A percentile compares a stretch with the other conserved stretches of the same genome.
Conservation (phyloP, 1,284 basidiomycete species). For the Leccinum subatratum region DNA sequence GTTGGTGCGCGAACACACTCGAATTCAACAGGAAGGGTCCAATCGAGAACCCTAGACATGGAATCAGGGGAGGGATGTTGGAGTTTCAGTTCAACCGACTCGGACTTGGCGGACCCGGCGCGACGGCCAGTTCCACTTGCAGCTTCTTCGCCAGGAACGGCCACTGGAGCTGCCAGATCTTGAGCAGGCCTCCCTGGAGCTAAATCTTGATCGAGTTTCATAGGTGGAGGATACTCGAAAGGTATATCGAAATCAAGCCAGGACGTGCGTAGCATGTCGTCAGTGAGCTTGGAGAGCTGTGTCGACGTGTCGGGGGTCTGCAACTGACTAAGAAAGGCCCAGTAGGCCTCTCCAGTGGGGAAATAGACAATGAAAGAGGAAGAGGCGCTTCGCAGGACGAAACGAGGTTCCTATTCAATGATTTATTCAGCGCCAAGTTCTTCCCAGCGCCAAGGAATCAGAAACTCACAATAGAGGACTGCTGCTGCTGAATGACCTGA, state of each 20-base stretch:
- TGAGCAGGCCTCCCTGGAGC: not conserved
- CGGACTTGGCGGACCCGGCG: not conserved
- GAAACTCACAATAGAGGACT: not conserved
- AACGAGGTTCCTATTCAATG: not conserved
- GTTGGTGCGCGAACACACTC: not conserved
- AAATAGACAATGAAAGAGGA: not conserved
- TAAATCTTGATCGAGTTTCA: not conserved
- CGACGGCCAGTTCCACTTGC: not conserved
- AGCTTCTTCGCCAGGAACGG: not conserved
- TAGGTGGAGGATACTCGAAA: not conserved
- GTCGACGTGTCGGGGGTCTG: not conserved
- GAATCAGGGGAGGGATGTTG: not conserved
- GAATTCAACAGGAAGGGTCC: not conserved
- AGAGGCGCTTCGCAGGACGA: not conserved
- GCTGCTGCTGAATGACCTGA: not conserved
- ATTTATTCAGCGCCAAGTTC: not conserved
- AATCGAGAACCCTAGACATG: not conserved
- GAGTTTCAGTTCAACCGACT: not conserved
- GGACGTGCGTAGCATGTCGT: not conserved
- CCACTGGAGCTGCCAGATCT: not conserved
- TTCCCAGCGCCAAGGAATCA: not conserved
- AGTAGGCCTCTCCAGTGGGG: not conserved
- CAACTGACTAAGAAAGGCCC: not conserved
- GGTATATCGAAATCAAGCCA: not conserved
- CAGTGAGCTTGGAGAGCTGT: not conserved